These are phyloP conservation scores for Dactylellina cionopaga DNA, from an alignment of 2,329 filamentous ascomycete species.

Conservation along the genomic window DNA sequence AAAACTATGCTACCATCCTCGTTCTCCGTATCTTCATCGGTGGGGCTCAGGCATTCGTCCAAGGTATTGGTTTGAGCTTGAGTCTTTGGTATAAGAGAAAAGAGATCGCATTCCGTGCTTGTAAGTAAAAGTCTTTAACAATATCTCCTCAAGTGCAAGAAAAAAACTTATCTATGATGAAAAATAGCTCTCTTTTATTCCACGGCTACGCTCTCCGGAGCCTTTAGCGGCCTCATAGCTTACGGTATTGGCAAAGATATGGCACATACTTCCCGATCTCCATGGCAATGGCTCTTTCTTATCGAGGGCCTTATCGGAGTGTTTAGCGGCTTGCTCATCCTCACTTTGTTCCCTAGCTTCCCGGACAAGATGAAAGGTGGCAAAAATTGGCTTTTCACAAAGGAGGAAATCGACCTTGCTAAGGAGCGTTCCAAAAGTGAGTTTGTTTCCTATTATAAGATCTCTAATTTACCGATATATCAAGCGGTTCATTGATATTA, in stretches of 20 bases:
- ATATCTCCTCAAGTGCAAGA: neutral
- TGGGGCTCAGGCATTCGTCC: constrained; percentile 25
- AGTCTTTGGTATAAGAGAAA: constrained; percentile 29
- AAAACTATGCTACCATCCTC: constrained; percentile 14
- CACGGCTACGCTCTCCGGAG: constrained; percentile 66
- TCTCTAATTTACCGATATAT: too few relatives aligned
- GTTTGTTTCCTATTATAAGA: too few relatives aligned
- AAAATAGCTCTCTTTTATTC: constrained; percentile 67
- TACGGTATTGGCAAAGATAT: constrained; percentile 63
- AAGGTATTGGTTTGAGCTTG: constrained; percentile 14
- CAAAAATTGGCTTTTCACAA: constrained; percentile 32
- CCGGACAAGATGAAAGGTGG: constrained; percentile 34
- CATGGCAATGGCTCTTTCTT: constrained; percentile 85
- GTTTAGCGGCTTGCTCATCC: constrained; percentile 58
- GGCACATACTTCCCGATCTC: constrained; percentile 68
- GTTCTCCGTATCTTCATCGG: constrained; percentile 20
- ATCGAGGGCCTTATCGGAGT: constrained; percentile 70
- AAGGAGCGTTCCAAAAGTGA: constrained; percentile 20
- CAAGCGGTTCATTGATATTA: too few relatives aligned
- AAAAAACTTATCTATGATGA: neutral
- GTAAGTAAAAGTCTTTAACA: neutral
- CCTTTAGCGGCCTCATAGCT: constrained; percentile 67
- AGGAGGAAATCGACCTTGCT: constrained; percentile 30
- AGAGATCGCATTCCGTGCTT: constrained; percentile 19
- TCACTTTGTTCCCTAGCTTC: constrained; percentile 12